phyloP scores from a whole-genome alignment of 441 rosid genomes.

The Oxalis stricta region DNA sequence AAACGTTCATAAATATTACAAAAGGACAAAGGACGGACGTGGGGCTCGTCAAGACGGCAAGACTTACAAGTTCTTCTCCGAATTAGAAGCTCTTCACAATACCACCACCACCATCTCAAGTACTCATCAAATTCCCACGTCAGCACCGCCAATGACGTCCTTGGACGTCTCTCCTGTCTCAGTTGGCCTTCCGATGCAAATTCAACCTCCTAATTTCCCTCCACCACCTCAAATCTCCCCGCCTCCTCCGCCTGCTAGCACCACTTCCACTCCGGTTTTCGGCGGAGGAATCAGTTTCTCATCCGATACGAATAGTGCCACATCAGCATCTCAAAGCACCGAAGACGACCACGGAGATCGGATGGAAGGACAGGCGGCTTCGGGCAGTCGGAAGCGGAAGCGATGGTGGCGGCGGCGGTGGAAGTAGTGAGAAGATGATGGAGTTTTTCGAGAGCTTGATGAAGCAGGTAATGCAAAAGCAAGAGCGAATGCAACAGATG shows the following conservation, averaged over 20 bases:
- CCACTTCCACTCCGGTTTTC: conserved; percentile 8
- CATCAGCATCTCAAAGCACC: conserved; percentile 41
- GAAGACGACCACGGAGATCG: conserved; percentile 22
- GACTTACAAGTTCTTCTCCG: conserved; percentile 54
- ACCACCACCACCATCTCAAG: conserved; percentile 5
- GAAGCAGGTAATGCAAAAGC: conserved; percentile 64
- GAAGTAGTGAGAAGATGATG: conserved; percentile 37
- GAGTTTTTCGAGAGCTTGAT: conserved; percentile 45
- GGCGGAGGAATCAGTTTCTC: conserved; percentile 39
- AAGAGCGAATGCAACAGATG: conserved; percentile 54
- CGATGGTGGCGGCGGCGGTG: conserved; percentile 16
- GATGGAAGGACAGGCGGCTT: conserved; percentile 23
- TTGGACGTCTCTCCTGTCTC: conserved; percentile 52
- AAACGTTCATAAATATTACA: conserved; percentile 67
- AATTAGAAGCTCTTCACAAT: conserved; percentile 47
- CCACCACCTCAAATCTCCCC: conserved; percentile 4
- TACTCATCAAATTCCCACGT: conserved; percentile 10
- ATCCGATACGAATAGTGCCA: conserved; percentile 39
- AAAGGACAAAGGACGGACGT: conserved; percentile 55
- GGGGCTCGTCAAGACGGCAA: conserved; percentile 72
- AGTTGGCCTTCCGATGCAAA: conserved; percentile 31
- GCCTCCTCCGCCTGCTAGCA: neutral
- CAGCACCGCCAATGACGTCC: conserved; percentile 4
- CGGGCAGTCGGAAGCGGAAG: conserved; percentile 54
- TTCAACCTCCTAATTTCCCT: conserved; percentile 14